phyloP scores from a whole-genome alignment of 805 yeast genomes.

The Starmerella stigmatis region DNA sequence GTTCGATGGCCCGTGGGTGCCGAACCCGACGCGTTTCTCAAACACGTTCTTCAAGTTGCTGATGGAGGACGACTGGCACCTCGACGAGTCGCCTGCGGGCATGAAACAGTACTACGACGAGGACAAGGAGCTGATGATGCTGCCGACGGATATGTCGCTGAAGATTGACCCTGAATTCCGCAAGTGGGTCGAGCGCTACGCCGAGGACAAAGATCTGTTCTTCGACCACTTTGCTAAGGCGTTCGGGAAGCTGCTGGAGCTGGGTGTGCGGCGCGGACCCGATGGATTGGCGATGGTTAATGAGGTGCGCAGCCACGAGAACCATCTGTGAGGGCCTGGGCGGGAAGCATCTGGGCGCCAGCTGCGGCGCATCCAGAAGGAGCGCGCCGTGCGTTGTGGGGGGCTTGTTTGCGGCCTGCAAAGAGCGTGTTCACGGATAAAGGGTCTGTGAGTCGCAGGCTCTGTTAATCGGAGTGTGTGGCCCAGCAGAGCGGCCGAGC shows the following conservation, averaged over 20 bases:
- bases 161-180: constrained; percentile 50
- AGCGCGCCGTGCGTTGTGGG: too few relatives aligned
- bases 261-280: constrained; percentile 59
- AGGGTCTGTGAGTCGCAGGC: too few relatives aligned
- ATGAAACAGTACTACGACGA: constrained; percentile 35
- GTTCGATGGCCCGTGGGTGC: constrained; percentile 86
- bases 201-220: constrained; percentile 52
- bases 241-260: constrained; percentile 61
- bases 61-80: constrained; percentile 45
- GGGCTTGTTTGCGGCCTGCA: too few relatives aligned
- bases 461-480: too few relatives aligned
- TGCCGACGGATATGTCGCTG: constrained; percentile 68
- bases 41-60: constrained; percentile 61
- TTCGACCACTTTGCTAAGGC: constrained; percentile 55
- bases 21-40: constrained; percentile 59
- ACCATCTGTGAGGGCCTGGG: constrained; percentile 2
- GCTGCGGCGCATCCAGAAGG: too few relatives aligned
- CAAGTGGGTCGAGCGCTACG: constrained; percentile 55
- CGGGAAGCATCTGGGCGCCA: background rate
- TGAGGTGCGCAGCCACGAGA: constrained; percentile 21
- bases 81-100: constrained; percentile 34
- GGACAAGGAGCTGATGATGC: constrained; percentile 69
- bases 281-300: constrained; percentile 31
- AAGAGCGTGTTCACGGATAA: too few relatives aligned
- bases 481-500: too few relatives aligned